Base-by-base conservation (phyloP, 345 rosid species). In the Populus tremula region DNA sequence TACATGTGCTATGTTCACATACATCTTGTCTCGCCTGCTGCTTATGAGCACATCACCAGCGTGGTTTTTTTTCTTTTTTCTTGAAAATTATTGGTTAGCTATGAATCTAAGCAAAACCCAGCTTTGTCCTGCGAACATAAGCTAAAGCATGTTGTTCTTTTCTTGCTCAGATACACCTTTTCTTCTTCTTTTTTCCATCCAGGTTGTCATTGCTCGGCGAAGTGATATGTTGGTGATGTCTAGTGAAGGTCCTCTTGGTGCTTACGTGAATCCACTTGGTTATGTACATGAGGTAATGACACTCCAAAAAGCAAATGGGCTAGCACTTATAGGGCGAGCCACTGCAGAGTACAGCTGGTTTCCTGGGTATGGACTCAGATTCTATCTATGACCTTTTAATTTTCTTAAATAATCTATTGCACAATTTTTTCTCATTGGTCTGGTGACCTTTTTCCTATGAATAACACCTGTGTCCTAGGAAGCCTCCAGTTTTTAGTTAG, bases 141-240 rank as follows among this genome's bases (percentile, higher is more conserved):
- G 45, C 2, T 18, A 35, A 29, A 18, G 50, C 49, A 9, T 64
- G 53, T 33, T 71, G 64, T 49, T 38, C 39, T 35, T 18, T 20
- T 38, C 17, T 43, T 47, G 62, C 33, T 4, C 29, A 13, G 59
- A 25, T 31, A 31, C 61, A 29, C 13, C 2, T 45, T 74, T 29
- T 4, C 29, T 50, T 65, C 62, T 76, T 23, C 23, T 36, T 0
- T 31, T 70, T 69, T 78, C 56, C 70, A 7, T 81, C 82, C 87
- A 93, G 99, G 84, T 86, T 76, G 80, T 90, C 53, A 87, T 96
- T 76, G 97, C 97, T 29, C 89, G 87, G 87, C 90, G 98, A 78
- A 92, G 94, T 82, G 97, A 96, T 84, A 93, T 93, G 98, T 76
- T 93, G 88, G 97, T 89, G 82, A 96, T 96, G 98, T 96, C 99